Conservation (phyloP, 2,329 filamentous ascomycete genomes). For the Colletotrichum horii region DNA sequence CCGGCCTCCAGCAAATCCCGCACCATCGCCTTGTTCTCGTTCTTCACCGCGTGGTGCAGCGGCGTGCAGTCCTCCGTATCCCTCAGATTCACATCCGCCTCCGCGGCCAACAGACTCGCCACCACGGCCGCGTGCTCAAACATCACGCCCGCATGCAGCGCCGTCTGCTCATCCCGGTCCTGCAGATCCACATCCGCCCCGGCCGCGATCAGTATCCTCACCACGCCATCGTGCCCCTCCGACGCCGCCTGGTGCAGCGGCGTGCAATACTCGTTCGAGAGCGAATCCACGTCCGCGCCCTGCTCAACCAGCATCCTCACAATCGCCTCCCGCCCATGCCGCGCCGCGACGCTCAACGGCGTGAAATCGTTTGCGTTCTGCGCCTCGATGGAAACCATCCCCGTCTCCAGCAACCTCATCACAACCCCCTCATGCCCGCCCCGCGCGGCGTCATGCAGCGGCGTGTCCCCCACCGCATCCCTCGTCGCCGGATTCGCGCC, state of each 20-base stretch:
- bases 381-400: slow-evolving; percentile 21
- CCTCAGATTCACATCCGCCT: slow-evolving; percentile 14
- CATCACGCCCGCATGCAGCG: slow-evolving; percentile 23
- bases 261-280: slow-evolving; percentile 22
- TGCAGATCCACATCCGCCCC: slow-evolving; percentile 24
- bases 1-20: slow-evolving; percentile 22
- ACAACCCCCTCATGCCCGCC: slow-evolving; percentile 19
- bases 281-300: slow-evolving; percentile 22
- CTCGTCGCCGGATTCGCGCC: slow-evolving; percentile 22
- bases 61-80: slow-evolving; percentile 24
- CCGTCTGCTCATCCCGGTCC: slow-evolving; percentile 22
- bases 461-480: slow-evolving; percentile 23
- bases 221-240: slow-evolving; percentile 21
- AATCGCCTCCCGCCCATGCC: slow-evolving; percentile 22
- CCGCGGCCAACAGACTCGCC: slow-evolving; percentile 9
- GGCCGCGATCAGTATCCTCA: slow-evolving; percentile 14
- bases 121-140: slow-evolving; percentile 24
- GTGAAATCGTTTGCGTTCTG: slow-evolving; percentile 21
- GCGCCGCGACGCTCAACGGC: slow-evolving; percentile 21
- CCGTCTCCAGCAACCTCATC: slow-evolving; percentile 18
- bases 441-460: slow-evolving; percentile 19
- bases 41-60: slow-evolving; percentile 24
- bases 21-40: slow-evolving; percentile 18
- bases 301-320: slow-evolving; percentile 23
- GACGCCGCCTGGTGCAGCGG: slow-evolving; percentile 24